phyloP scores from a whole-genome alignment of 1,284 basidiomycete genomes.

The Ganoderma lingzhi region DNA sequence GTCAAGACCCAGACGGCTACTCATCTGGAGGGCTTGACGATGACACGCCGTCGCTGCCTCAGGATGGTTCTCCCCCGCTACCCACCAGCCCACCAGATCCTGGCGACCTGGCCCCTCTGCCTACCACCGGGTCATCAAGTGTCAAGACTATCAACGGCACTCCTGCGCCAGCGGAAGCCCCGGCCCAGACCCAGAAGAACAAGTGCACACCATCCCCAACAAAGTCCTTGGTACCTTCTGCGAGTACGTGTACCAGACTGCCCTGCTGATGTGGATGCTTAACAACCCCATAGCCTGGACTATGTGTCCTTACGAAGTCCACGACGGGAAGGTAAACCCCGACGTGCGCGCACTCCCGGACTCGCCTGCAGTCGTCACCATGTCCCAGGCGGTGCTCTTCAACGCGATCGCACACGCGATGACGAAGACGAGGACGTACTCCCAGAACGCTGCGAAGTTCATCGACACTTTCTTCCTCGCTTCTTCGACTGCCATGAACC shows the following conservation, averaged over 20 bases:
- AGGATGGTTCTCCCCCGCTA: constrained; percentile 15
- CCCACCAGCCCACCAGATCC: constrained; percentile 25
- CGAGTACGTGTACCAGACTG: constrained; percentile 27
- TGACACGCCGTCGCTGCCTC: neutral
- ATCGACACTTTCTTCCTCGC: constrained; percentile 70
- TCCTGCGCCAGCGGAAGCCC: constrained; percentile 41
- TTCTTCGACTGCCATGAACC: constrained; percentile 66
- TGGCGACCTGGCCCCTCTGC: constrained; percentile 14
- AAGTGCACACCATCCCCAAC: constrained; percentile 49
- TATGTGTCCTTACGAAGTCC: constrained; percentile 63
- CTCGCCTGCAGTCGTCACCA: constrained; percentile 57
- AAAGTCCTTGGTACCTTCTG: constrained; percentile 45
- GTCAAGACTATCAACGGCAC: constrained; percentile 34
- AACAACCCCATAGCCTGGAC: constrained; percentile 57
- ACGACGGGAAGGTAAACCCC: constrained; percentile 76
- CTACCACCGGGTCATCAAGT: constrained; percentile 24
- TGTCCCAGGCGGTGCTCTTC: constrained; percentile 69
- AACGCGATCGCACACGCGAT: constrained; percentile 66
- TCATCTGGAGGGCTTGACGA: neutral
- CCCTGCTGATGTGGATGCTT: neutral
- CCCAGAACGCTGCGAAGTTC: constrained; percentile 52
- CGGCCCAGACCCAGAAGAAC: constrained; percentile 37
- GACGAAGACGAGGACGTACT: constrained; percentile 47
- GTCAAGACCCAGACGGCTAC: neutral
- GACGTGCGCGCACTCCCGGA: constrained; percentile 66